phyloP scores from a whole-genome alignment of 495 filamentous ascomycete species.

The Neurospora sp. region DNA sequence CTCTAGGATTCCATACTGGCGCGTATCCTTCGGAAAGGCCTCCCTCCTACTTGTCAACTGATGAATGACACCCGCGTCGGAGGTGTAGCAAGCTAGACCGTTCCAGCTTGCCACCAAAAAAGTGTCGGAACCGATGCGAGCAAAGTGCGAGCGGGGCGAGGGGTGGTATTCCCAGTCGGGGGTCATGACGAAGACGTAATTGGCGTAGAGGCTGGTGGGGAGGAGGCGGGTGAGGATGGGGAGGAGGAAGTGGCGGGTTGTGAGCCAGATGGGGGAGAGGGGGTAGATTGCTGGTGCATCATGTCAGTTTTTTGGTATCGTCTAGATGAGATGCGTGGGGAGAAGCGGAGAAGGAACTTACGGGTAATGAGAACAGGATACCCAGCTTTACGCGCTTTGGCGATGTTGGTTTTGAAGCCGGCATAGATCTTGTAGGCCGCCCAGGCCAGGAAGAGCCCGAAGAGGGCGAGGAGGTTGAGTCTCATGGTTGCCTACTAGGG shows the following conservation, averaged over 20 bases:
- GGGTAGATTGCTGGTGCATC: constrained; percentile 32
- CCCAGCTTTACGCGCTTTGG: constrained; percentile 32
- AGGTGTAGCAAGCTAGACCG: constrained; percentile 35
- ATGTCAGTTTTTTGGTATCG: too few relatives aligned
- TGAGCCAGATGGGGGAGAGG: constrained; percentile 39
- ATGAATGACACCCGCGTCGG: constrained; percentile 47
- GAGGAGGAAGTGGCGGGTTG: constrained; percentile 35
- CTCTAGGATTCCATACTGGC: constrained; percentile 44
- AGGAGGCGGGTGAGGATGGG: constrained; percentile 40
- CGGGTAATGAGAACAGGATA: constrained; percentile 35
- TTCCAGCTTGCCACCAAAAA: constrained; percentile 47
- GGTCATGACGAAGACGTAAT: constrained; percentile 10
- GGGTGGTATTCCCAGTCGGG: constrained; percentile 26
- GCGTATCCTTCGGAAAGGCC: constrained; percentile 56
- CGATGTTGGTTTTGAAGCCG: constrained; percentile 29
- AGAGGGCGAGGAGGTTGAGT: constrained; percentile 3
- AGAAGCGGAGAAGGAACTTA: too few relatives aligned
- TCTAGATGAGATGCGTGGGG: too few relatives aligned
- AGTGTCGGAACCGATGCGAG: constrained; percentile 25
- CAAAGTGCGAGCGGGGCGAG: constrained; percentile 24
- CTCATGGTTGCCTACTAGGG: neutral
- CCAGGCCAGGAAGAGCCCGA: constrained; percentile 4
- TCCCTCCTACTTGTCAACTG: constrained; percentile 50
- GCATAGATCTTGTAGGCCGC: constrained; percentile 13
- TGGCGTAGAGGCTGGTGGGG: constrained; percentile 32